Evolutionary conservation across 345 rosid species (phyloP), one percentile per base, ranked within the genome.

Genomic region (Hibiscus syriacus): DNA sequence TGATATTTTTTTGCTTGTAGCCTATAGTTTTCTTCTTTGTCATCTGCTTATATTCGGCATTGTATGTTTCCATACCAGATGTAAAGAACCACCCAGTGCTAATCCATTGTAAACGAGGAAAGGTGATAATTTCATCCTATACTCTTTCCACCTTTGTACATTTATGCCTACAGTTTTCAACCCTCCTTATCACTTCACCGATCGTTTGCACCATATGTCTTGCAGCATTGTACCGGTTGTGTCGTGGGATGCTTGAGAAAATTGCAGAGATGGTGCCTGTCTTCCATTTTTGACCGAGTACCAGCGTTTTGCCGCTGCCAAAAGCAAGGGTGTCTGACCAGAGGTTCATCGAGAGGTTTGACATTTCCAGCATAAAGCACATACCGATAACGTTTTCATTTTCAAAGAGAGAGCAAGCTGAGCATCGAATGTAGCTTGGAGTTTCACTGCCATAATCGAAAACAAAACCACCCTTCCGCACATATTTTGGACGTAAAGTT

Each of bases 71-170:
- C 29, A 7, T 58, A 9, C 49, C 80, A 86, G 87, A 86, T 74
- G 82, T 50, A 20, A 81, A 74, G 75, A 86, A 86, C 69, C 91
- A 81, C 68, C 91, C 91, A 6, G 52, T 84, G n/a, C 65, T 86
- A 34, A 82, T 86, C 68, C 91, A 86, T 52, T 86, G 91, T 79
- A 84, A 84, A 34, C 79, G 91, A n/a, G 88, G 91, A 17, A 86
- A 86, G 86, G 88, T 84, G 76, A 1, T 6, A 6, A 23, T 38
- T 67, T 67, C 7, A 26, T 16, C 52, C 59, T 6, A 19, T 64
- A 3, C 50, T n/a, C n/a, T 19, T 8, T 56, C 2, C 22, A 7
- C 7, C 30, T 25, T 8, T 38, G 9, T 13, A 20, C 4, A 16
- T 54, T 38, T 12, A 6, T 22, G 1, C 30, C 29, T 12, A 13